Evolutionary conservation across 495 filamentous ascomycete genomes (phyloP).

Genomic region (Tuber microsphaerosporum): DNA sequence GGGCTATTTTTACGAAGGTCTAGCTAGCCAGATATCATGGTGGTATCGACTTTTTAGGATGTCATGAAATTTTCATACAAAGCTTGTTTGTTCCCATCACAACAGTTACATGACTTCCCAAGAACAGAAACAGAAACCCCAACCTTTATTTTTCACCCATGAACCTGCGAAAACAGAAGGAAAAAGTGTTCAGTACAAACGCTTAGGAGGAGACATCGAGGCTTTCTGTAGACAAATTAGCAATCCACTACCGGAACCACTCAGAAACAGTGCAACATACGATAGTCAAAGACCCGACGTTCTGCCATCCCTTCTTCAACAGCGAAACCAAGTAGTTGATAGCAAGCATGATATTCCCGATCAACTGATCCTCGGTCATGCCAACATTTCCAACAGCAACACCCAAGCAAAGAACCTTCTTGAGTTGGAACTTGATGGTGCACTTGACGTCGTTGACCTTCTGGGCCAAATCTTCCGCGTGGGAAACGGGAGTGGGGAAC

Average conservation of each 20-base stretch:
- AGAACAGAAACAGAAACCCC: not conserved
- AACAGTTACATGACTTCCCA: not conserved
- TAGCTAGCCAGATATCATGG: not conserved
- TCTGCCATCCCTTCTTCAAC: conserved; percentile 99
- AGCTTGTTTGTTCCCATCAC: not conserved
- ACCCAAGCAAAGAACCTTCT: conserved; percentile 99
- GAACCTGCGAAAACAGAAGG: not conserved
- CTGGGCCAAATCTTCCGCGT: conserved; percentile 80
- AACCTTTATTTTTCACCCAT: not conserved
- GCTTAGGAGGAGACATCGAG: conserved; percentile 95
- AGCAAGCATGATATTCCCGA: conserved; percentile 88
- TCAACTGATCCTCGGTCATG: conserved; percentile 92
- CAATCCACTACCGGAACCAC: not conserved
- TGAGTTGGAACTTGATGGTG: conserved; percentile 99
- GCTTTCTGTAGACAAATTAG: conserved; percentile 57
- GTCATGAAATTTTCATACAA: not conserved
- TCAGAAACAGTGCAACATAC: conserved; percentile 16
- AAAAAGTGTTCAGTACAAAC: conserved; percentile 65
- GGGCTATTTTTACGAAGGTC: not conserved
- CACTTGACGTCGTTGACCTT: conserved; percentile 99
- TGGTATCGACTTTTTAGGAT: not conserved
- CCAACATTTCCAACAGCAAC: conserved; percentile 96
- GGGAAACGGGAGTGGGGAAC: conserved; percentile 96
- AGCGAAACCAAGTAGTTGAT: conserved; percentile 99
- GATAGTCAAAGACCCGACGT: conserved; percentile 97